Evolutionary conservation across 140 eudicot genomes (phyloP).

Genomic region (Anethum foeniculum): DNA sequence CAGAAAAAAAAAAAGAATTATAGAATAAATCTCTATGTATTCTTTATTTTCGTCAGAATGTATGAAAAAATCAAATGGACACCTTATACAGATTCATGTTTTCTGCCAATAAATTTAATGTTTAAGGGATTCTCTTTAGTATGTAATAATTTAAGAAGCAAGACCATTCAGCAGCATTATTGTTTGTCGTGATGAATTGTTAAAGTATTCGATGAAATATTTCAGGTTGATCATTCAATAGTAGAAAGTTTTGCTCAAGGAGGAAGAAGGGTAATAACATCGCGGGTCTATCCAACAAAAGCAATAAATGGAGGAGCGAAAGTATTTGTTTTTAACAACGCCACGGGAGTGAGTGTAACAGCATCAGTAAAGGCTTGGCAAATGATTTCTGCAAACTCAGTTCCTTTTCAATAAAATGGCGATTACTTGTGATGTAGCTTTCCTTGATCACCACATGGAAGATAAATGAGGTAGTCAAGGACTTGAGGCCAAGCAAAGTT

Average conservation of each 20-base stretch:
- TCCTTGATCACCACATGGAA: background rate
- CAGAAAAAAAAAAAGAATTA: no score
- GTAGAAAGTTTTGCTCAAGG: conserved; percentile 74
- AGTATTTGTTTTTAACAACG: conserved; percentile 58
- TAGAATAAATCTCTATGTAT: no score
- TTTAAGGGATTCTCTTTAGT: background rate
- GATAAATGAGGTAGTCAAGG: background rate
- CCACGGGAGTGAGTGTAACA: conserved; percentile 41
- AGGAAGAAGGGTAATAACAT: conserved; percentile 61
- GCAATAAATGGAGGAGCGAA: conserved; percentile 44
- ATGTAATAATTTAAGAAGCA: background rate
- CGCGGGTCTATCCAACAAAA: conserved; percentile 69
- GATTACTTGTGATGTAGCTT: conserved; percentile 12
- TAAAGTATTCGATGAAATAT: background rate
- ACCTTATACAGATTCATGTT: background rate
- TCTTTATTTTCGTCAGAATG: no score
- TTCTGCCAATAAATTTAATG: background rate
- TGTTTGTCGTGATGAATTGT: background rate
- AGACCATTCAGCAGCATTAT: background rate
- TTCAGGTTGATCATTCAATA: conserved; percentile 67
- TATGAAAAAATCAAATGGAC: no score
- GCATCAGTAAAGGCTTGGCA: conserved; percentile 58
- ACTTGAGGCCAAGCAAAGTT: background rate
- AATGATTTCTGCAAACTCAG: conserved; percentile 41
- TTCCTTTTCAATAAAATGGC: conserved; percentile 18